phyloP scores from a whole-genome alignment of 2,329 filamentous ascomycete species.

The Cephalotrichum gorgonifer region DNA sequence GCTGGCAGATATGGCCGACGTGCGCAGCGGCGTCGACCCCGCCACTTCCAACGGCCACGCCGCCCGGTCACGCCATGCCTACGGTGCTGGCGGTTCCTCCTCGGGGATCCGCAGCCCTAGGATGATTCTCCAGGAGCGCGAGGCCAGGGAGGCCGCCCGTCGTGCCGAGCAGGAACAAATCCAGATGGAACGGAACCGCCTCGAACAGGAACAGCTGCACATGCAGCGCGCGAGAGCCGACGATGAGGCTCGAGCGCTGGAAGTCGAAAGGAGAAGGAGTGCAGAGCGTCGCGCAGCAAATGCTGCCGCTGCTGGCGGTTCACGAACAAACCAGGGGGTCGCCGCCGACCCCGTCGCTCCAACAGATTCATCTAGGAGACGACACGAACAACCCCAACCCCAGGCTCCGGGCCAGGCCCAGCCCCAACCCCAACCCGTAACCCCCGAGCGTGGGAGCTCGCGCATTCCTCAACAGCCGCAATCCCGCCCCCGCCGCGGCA shows the following conservation, averaged over 20 bases:
- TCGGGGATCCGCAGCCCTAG: slow-evolving; percentile 71
- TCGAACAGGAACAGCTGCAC: slow-evolving; percentile 50
- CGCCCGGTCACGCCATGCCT: slow-evolving; percentile 26
- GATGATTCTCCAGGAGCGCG: slow-evolving; percentile 83
- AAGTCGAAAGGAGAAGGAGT: slow-evolving; percentile 45
- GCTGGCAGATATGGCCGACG: slow-evolving; percentile 84
- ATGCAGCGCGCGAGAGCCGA: slow-evolving; percentile 48
- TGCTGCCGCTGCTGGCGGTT: slow-evolving; percentile 32
- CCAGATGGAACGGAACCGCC: slow-evolving; percentile 43
- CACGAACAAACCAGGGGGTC: slow-evolving; percentile 11
- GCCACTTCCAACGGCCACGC: slow-evolving; percentile 46
- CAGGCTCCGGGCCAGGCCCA: too few relatives aligned
- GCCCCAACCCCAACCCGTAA: slow-evolving; percentile 8
- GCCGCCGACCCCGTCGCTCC: slow-evolving; percentile 16
- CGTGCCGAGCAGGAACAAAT: slow-evolving; percentile 56
- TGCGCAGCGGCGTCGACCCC: slow-evolving; percentile 49
- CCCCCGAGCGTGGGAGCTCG: slow-evolving; percentile 1
- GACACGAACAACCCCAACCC: slow-evolving; percentile 6
- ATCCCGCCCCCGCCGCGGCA: slow-evolving; percentile 9
- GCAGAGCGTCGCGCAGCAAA: slow-evolving; percentile 51
- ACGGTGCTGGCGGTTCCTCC: slow-evolving; percentile 41
- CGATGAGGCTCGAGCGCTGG: slow-evolving; percentile 41
- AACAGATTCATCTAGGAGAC: slow-evolving; percentile 11
- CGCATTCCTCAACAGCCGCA: slow-evolving; percentile 6
- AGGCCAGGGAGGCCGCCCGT: slow-evolving; percentile 63